Percentiles rank a stretch among this genome's conserved stretches.
phyloP scores from a whole-genome alignment of 2,329 filamentous ascomycete species.

The Neospermospora avenae region DNA sequence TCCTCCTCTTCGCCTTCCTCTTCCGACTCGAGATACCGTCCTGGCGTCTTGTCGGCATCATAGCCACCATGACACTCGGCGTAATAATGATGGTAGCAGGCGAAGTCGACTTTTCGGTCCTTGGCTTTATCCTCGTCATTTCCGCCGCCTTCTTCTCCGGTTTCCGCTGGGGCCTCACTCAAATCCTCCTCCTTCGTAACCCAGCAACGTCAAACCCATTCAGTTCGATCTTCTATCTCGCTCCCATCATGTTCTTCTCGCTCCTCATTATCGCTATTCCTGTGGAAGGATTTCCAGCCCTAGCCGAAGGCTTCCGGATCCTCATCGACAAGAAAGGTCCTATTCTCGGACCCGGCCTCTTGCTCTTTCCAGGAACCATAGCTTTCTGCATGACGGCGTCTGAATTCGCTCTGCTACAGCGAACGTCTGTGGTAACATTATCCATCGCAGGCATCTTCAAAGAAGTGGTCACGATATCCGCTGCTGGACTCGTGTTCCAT shows the following conservation, averaged over 20 bases:
- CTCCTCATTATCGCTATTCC: conserved; percentile 78
- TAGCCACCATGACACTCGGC: conserved; percentile 85
- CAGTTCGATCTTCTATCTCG: conserved; percentile 95
- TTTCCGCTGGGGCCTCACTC: conserved; percentile 97
- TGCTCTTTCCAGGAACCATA: conserved; percentile 85
- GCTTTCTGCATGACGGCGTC: conserved; percentile 96
- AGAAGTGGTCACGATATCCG: conserved; percentile 92
- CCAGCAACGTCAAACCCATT: conserved; percentile 96
- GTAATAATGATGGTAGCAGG: conserved; percentile 98
- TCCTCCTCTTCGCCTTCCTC: conserved; percentile 89
- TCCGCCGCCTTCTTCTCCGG: conserved; percentile 91
- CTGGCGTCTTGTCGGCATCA: conserved; percentile 80
- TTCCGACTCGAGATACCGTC: conserved; percentile 90
- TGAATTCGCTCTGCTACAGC: conserved; percentile 91
- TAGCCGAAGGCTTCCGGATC: conserved; percentile 61
- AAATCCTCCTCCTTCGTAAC: conserved; percentile 90
- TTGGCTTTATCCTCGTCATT: conserved; percentile 91
- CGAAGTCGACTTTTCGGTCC: conserved; percentile 81
- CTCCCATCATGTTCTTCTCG: conserved; percentile 89
- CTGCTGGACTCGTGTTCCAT: conserved; percentile 82
- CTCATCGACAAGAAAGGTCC: conserved; percentile 67
- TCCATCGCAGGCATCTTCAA: conserved; percentile 99
- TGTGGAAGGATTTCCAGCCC: conserved; percentile 72
- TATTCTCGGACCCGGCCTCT: conserved; percentile 63
- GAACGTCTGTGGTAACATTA: conserved; percentile 91